A percentile compares a stretch with the other conserved stretches of the same genome.
Conservation (phyloP, 306 rosid genomes). For the Boehmeria nivea region DNA sequence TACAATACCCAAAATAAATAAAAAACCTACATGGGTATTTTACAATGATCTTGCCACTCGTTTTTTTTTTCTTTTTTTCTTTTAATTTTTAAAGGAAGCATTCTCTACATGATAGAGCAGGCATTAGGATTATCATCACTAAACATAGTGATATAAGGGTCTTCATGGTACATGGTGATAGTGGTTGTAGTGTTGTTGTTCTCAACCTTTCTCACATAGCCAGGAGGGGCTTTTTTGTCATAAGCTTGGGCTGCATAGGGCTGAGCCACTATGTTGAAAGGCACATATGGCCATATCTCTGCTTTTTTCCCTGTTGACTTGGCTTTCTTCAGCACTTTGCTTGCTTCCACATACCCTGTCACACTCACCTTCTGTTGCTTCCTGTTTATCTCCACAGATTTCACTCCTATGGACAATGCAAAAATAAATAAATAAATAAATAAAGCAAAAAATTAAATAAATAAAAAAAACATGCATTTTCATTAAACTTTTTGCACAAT, state of each 20-base stretch:
- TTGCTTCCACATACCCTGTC: conserved; percentile 75
- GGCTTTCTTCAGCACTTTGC: conserved; percentile 89
- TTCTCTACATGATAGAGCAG: conserved; percentile 88
- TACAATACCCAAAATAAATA: conserved; percentile 9
- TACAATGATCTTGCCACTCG: conserved; percentile 16
- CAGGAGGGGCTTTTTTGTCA: conserved; percentile 98
- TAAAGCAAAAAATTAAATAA: neutral
- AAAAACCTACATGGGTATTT: neutral
- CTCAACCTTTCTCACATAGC: conserved; percentile 78
- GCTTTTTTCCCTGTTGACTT: conserved; percentile 85
- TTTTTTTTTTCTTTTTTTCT: no score
- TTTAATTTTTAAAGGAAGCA: no score
- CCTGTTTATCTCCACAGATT: conserved; percentile 85
- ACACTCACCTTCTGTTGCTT: conserved; percentile 94
- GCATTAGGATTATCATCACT: conserved; percentile 99
- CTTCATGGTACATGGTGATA: conserved; percentile 55
- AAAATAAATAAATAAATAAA: neutral
- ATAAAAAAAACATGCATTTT: no score
- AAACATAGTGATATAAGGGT: conserved; percentile 80
- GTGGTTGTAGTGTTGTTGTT: conserved; percentile 31
- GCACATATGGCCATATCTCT: conserved; percentile 97
- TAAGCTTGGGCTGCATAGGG: conserved; percentile 73
- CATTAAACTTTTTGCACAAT: no score
- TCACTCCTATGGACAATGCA: conserved; percentile 52
- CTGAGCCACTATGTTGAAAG: conserved; percentile 78